Conservation (phyloP, 495 filamentous ascomycete species). For the Daldinia vernicosa region DNA sequence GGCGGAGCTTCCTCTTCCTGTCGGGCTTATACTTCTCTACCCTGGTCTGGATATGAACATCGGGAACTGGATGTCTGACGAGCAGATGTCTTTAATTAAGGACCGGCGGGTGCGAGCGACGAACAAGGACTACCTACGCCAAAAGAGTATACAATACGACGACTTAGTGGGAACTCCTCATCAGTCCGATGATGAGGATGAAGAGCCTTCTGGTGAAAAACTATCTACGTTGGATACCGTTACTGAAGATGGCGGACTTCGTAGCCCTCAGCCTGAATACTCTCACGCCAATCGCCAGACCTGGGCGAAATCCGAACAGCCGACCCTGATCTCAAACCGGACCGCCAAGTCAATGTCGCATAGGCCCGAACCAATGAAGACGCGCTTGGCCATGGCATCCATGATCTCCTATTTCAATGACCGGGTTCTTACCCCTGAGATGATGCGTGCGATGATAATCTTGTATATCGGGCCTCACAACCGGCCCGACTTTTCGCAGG, state of each 20-base stretch:
- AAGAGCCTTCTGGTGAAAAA: slow-evolving; percentile 45
- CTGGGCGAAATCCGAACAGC: slow-evolving; percentile 46
- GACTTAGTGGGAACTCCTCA: slow-evolving; percentile 69
- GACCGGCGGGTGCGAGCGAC: slow-evolving; percentile 79
- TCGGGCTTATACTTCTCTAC: slow-evolving; percentile 86
- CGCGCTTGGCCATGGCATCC: slow-evolving; percentile 88
- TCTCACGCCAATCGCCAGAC: slow-evolving; percentile 52
- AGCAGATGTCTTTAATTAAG: slow-evolving; percentile 93
- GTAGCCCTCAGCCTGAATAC: slow-evolving; percentile 54
- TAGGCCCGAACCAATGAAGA: slow-evolving; percentile 75
- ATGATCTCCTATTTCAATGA: slow-evolving; percentile 99
- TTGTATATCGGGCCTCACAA: slow-evolving; percentile 94
- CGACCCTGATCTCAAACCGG: slow-evolving; percentile 23
- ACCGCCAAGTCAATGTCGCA: slow-evolving; percentile 49
- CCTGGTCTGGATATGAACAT: slow-evolving; percentile 94
- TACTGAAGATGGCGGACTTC: slow-evolving; percentile 25
- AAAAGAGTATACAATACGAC: slow-evolving; percentile 75
- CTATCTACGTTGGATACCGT: slow-evolving; percentile 20
- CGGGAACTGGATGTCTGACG: slow-evolving; percentile 98
- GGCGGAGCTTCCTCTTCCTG: slow-evolving; percentile 74
- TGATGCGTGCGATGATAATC: slow-evolving; percentile 99
- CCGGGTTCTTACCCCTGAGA: slow-evolving; percentile 92
- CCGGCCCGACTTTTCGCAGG: slow-evolving; percentile 89
- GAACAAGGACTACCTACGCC: slow-evolving; percentile 76
- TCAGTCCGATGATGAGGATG: slow-evolving; percentile 69